Evolutionary conservation across 306 rosid species (phyloP).

Genomic region (Cicer judaicum): DNA sequence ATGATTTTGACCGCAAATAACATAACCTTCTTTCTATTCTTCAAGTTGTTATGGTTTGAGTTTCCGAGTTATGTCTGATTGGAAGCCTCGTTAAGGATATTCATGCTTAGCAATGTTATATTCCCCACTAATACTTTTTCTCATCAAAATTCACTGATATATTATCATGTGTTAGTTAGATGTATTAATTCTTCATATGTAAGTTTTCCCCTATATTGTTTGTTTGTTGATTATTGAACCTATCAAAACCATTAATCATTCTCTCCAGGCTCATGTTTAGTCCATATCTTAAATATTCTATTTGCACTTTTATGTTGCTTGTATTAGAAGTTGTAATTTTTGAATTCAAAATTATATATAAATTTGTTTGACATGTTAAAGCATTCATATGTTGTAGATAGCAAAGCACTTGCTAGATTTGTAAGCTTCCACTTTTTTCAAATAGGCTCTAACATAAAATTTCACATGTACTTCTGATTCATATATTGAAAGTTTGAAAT

Average conservation of each 20-base stretch:
- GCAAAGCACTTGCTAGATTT: neutral
- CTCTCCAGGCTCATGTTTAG: neutral
- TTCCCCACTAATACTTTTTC: neutral
- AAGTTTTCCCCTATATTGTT: neutral
- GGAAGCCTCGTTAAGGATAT: neutral
- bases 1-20: neutral
- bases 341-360: neutral
- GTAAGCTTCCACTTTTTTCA: neutral
- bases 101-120: neutral
- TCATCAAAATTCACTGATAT: neutral
- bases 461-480: neutral
- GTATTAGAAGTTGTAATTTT: neutral
- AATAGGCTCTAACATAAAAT: neutral
- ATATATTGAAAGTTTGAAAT: neutral
- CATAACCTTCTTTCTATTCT: neutral
- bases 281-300: constrained; percentile 8
- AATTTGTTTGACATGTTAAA: neutral
- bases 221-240: neutral
- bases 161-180: neutral
- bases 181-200: neutral
- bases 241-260: neutral
- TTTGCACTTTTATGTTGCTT: constrained; percentile 3
- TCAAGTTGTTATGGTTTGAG: neutral
- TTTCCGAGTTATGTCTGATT: neutral
- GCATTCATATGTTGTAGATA: neutral